phyloP scores from a whole-genome alignment of 306 rosid genomes.

The Lupinus albus region DNA sequence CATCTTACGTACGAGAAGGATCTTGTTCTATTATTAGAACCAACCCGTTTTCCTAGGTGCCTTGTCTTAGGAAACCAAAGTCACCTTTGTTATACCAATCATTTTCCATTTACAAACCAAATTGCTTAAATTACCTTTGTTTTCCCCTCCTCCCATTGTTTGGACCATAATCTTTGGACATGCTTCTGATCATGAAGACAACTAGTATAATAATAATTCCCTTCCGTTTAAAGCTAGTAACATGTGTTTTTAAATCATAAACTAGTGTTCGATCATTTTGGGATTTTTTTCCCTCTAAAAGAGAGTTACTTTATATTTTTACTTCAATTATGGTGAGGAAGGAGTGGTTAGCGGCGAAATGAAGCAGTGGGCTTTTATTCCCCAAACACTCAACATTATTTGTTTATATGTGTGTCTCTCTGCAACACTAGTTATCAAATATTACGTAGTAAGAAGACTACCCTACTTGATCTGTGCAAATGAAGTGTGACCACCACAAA shows the following conservation, averaged over 20 bases:
- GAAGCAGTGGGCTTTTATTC: too few relatives aligned
- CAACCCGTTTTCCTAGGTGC: constrained; percentile 46
- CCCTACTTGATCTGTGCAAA: not conserved
- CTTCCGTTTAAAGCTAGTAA: constrained; percentile 42
- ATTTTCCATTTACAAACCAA: constrained; percentile 50
- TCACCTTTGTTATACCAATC: constrained; percentile 52
- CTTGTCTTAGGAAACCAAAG: constrained; percentile 58
- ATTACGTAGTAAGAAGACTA: not conserved
- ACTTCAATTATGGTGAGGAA: too few relatives aligned
- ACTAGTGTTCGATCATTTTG: constrained; percentile 28
- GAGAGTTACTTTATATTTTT: too few relatives aligned
- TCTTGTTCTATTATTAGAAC: too few relatives aligned
- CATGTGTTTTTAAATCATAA: constrained; percentile 31
- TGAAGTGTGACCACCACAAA: constrained; percentile 37
- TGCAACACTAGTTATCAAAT: too few relatives aligned
- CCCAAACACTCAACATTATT: too few relatives aligned
- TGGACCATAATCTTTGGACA: constrained; percentile 43
- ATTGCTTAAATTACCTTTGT: constrained; percentile 38
- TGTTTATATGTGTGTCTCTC: too few relatives aligned
- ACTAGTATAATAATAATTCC: constrained; percentile 38
- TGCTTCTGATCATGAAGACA: constrained; percentile 54
- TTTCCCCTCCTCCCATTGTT: not conserved
- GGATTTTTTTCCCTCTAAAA: not conserved
- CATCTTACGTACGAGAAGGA: too few relatives aligned
- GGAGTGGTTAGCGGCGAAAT: too few relatives aligned